Evolutionary conservation across 768 basidiomycete species (phyloP).

Genomic region (Fomitopsis pulvina): DNA sequence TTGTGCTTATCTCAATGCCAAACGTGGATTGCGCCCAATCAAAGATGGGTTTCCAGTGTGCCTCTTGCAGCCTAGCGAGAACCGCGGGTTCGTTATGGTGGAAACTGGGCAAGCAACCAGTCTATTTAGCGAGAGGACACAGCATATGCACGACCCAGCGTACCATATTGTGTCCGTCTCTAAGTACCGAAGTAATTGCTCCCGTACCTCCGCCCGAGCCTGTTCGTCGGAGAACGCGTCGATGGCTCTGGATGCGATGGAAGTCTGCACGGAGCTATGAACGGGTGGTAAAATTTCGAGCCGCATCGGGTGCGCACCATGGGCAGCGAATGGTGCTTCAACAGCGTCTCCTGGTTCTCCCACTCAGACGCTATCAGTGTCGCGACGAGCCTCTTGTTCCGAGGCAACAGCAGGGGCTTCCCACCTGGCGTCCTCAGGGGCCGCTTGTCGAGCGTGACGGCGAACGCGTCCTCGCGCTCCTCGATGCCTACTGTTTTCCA

Average conservation of each 20-base stretch:
- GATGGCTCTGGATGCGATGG: conserved; percentile 82
- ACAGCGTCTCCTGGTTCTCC: conserved; percentile 82
- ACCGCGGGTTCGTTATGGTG: conserved; percentile 71
- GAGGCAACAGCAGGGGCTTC: conserved; percentile 65
- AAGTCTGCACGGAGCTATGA: conserved; percentile 53
- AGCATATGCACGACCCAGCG: conserved; percentile 10
- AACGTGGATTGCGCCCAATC: conserved; percentile 70
- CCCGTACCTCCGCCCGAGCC: conserved; percentile 55
- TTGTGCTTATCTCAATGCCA: conserved; percentile 58
- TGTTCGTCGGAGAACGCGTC: conserved; percentile 61
- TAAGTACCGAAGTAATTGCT: conserved; percentile 72
- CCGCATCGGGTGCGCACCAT: conserved; percentile 48
- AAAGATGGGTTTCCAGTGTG: conserved; percentile 86
- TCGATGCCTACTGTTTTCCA: conserved; percentile 91
- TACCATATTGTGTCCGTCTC: conserved; percentile 95
- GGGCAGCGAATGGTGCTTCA: conserved; percentile 89
- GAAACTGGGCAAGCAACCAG: conserved; percentile 46
- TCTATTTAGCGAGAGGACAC: background rate
- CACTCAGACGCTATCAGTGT: conserved; percentile 91
- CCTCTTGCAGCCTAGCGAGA: conserved; percentile 68
- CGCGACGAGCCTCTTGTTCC: conserved; percentile 64
- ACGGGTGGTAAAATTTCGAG: background rate
- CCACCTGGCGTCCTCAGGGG: conserved; percentile 86
- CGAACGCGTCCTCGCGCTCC: conserved; percentile 41
- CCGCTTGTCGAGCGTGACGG: conserved; percentile 75